These are phyloP conservation scores for Fagopyrum tataricum DNA, from an alignment of 148 eudicot species.

Conservation along the genomic window DNA sequence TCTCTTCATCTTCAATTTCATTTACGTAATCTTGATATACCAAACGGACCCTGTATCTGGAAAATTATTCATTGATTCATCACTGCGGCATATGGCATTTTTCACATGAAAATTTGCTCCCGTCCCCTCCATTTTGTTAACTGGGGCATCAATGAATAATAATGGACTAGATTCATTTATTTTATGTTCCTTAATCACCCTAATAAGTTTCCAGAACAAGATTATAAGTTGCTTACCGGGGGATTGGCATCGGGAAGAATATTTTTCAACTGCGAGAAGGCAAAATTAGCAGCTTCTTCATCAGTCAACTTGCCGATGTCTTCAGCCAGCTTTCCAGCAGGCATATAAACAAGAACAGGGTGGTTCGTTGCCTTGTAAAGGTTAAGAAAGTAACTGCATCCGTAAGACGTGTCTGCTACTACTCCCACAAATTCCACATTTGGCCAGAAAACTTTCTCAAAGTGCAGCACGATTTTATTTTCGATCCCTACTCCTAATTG, in stretches of 20 bases:
- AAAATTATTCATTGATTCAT: no score
- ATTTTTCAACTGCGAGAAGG: slow-evolving; percentile 66
- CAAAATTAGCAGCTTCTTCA: slow-evolving; percentile 93
- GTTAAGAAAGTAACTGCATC: slow-evolving; percentile 95
- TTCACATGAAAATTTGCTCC: no score
- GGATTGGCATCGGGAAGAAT: slow-evolving; percentile 80
- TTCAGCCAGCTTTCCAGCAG: slow-evolving; percentile 88
- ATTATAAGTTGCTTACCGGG: slow-evolving; percentile 40
- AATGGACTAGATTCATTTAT: no score
- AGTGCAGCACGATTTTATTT: slow-evolving; percentile 88
- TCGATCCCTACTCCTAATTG: slow-evolving; percentile 92
- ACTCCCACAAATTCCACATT: slow-evolving; percentile 98
- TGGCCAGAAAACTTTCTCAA: slow-evolving; percentile 94
- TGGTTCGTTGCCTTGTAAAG: slow-evolving; percentile 98
- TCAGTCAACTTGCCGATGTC: slow-evolving; percentile 94
- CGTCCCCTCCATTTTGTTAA: no score
- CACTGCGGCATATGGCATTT: no score
- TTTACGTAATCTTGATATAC: no score
- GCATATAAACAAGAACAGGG: slow-evolving; percentile 95
- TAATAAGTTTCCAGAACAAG: neutral
- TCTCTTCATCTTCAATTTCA: no score
- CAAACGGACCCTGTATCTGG: neutral
- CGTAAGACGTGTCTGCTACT: slow-evolving; percentile 87
- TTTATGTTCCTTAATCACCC: no score
- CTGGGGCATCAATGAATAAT: no score